These are phyloP conservation scores for Panus rudis DNA, from an alignment of 768 basidiomycete genomes.

Conservation along the genomic window DNA sequence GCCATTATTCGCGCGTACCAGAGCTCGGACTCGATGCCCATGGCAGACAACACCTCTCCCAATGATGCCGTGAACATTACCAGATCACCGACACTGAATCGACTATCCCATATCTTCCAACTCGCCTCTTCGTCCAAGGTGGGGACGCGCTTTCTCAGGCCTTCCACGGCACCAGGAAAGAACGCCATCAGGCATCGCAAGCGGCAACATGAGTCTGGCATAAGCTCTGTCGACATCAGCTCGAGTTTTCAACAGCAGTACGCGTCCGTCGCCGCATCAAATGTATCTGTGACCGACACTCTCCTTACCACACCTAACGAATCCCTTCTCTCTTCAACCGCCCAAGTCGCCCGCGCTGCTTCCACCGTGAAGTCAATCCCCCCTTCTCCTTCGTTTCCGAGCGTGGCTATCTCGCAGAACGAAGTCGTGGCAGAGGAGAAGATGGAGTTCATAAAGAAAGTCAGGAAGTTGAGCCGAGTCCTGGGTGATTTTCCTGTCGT, in stretches of 20 bases:
- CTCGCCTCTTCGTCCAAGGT: constrained; percentile 16
- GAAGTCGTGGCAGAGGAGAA: constrained; percentile 29
- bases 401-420: constrained; percentile 25
- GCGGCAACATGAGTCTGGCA: background rate
- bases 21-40: too few relatives aligned
- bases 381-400: constrained; percentile 6
- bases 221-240: background rate
- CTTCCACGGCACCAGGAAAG: background rate
- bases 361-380: constrained; percentile 13
- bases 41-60: constrained; percentile 8
- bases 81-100: too few relatives aligned
- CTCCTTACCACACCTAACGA: constrained; percentile 4
- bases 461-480: constrained; percentile 36
- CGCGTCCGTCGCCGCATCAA: constrained; percentile 2
- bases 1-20: too few relatives aligned
- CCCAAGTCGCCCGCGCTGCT: constrained; percentile 4
- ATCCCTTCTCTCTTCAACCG: constrained; percentile 2
- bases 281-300: constrained; percentile 6
- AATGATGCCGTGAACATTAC: constrained; percentile 9
- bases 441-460: constrained; percentile 33
- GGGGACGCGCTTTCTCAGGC: constrained; percentile 1
- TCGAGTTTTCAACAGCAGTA: background rate
- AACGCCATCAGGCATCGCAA: too few relatives aligned
- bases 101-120: constrained; percentile 20
- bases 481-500: constrained; percentile 30